A percentile compares a stretch with the other conserved stretches of the same genome.
These are phyloP conservation scores for Trichosporon asahii DNA, from an alignment of 1,284 basidiomycete species.

Conservation along the genomic window DNA sequence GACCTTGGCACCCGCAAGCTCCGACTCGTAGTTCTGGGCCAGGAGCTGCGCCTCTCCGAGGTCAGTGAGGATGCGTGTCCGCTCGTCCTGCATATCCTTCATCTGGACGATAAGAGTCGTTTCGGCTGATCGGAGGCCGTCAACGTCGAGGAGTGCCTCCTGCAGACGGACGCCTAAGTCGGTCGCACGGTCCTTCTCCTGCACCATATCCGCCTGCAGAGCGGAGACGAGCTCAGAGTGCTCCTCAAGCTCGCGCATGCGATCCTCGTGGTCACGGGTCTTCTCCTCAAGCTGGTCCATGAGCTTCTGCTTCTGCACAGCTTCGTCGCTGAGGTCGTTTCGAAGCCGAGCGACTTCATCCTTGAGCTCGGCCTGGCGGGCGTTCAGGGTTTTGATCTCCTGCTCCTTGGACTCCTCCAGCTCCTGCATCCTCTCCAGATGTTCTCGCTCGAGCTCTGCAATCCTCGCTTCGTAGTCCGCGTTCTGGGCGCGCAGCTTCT, in stretches of 20 bases:
- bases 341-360: constrained; percentile 44
- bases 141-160: constrained; percentile 63
- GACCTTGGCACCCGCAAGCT: constrained; percentile 56
- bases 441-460: constrained; percentile 33
- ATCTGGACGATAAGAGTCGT: constrained; percentile 56
- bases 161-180: constrained; percentile 57
- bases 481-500: constrained; percentile 20
- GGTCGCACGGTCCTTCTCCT: constrained; percentile 57
- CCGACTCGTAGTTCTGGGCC: constrained; percentile 67
- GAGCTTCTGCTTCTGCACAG: constrained; percentile 39
- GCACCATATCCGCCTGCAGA: constrained; percentile 55
- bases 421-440: constrained; percentile 60
- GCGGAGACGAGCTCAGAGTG: constrained; percentile 33
- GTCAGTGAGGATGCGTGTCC: constrained; percentile 63
- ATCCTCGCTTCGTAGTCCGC: constrained; percentile 31
- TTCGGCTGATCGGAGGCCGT: constrained; percentile 59
- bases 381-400: constrained; percentile 62
- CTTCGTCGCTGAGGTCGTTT: constrained; percentile 44
- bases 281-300: constrained; percentile 39
- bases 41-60: constrained; percentile 69
- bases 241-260: constrained; percentile 35
- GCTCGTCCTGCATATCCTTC: constrained; percentile 65
- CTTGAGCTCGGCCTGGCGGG: constrained; percentile 62
- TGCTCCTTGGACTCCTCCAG: constrained; percentile 63
- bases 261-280: constrained; percentile 37